These are phyloP conservation scores for Thozetella sp. DNA, from an alignment of 495 filamentous ascomycete species.

Conservation along the genomic window DNA sequence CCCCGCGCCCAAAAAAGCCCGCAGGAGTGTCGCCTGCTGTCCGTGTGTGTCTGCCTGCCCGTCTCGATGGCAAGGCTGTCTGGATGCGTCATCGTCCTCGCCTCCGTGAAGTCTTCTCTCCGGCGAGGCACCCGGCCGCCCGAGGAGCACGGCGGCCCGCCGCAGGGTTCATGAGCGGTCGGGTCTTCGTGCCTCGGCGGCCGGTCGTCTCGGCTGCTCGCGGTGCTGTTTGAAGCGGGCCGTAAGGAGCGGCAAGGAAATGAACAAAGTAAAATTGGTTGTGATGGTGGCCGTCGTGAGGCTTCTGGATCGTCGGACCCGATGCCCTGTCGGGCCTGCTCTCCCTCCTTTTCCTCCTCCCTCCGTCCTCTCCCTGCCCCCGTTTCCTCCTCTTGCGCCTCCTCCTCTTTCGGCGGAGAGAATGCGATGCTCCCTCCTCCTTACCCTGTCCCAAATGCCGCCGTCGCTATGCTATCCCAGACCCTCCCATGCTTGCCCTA, in stretches of 20 bases:
- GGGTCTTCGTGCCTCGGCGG: neutral
- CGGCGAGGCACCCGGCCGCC: neutral
- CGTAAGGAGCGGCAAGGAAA: neutral
- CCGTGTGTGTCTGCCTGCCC: neutral
- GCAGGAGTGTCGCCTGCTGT: conserved; percentile 3
- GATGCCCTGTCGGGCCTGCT: neutral
- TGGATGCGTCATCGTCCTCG: neutral
- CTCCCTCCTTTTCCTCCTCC: neutral
- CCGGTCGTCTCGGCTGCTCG: neutral
- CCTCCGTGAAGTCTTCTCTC: neutral
- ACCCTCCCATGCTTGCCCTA: neutral
- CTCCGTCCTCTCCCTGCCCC: neutral
- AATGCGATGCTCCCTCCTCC: neutral
- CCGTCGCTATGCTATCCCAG: conserved; percentile 3
- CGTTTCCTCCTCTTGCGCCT: neutral
- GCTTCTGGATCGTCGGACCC: neutral
- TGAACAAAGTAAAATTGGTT: conserved; percentile 3
- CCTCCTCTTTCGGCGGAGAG: neutral
- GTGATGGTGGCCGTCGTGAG: neutral
- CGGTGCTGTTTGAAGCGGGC: neutral
- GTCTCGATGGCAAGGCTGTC: no score
- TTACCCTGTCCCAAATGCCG: neutral
- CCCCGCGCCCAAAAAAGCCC: neutral
- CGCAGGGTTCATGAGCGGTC: neutral
- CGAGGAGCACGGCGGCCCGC: neutral